phyloP scores from a whole-genome alignment of 1,284 basidiomycete genomes.

The Sporisorium reilianum region DNA sequence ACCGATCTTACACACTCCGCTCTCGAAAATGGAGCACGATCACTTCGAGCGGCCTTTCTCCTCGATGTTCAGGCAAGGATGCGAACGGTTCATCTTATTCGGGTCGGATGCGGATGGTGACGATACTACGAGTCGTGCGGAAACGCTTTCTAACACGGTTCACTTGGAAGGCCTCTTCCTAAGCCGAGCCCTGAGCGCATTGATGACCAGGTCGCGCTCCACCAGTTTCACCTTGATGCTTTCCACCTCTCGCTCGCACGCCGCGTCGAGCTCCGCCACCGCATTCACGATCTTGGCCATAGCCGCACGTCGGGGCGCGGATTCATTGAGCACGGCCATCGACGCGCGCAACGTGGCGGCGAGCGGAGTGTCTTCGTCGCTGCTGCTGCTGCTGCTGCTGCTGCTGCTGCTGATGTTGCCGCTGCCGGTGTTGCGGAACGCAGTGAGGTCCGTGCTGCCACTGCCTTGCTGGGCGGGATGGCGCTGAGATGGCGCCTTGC shows the following conservation, averaged over 20 bases:
- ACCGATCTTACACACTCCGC: neutral
- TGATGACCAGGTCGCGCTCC: constrained; percentile 21
- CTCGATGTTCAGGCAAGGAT: too few species aligned
- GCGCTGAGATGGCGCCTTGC: neutral
- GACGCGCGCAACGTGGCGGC: neutral
- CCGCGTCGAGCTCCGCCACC: constrained; percentile 13
- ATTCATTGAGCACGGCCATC: neutral
- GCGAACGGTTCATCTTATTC: neutral
- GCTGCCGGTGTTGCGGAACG: too few species aligned
- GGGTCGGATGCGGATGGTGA: neutral
- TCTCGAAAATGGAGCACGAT: neutral
- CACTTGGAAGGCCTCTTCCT: constrained; percentile 1
- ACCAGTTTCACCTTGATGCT: constrained; percentile 9
- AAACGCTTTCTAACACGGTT: neutral
- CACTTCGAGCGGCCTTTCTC: neutral
- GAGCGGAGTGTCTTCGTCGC: constrained; percentile 21
- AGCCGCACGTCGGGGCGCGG: neutral
- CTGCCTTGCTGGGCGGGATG: neutral
- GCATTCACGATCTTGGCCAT: constrained; percentile 8
- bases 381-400: constrained; percentile 5
- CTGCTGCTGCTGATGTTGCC: neutral
- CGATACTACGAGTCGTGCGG: neutral
- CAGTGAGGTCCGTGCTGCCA: too few species aligned
- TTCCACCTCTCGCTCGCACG: constrained; percentile 11
- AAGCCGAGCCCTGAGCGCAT: constrained; percentile 16